Evolutionary conservation across 768 basidiomycete species (phyloP).

Genomic region (Suillus plorans): DNA sequence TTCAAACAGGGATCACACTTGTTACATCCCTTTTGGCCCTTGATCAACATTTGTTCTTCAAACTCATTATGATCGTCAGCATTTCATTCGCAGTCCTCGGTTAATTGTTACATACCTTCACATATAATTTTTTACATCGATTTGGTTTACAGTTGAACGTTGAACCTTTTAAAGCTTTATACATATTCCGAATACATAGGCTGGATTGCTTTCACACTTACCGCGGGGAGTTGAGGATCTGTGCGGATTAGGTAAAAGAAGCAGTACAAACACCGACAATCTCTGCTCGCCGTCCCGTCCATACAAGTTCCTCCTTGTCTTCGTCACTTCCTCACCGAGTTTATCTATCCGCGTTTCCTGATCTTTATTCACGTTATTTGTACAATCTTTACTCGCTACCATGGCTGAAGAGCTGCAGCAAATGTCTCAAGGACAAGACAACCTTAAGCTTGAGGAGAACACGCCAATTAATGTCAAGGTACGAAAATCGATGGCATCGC

Average conservation of each 20-base stretch:
- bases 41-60: not conserved
- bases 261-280: conserved; percentile 11
- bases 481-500: conserved; percentile 18
- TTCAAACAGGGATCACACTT: not conserved
- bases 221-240: too few species aligned
- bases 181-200: not conserved
- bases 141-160: not conserved
- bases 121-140: not conserved
- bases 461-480: conserved; percentile 82
- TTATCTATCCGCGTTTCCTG: conserved; percentile 1
- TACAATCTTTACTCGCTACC: not conserved
- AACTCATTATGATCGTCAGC: not conserved
- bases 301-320: conserved; percentile 1
- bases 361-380: conserved; percentile 2
- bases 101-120: conserved; percentile 1
- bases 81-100: not conserved
- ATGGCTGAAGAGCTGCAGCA: conserved; percentile 60
- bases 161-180: not conserved
- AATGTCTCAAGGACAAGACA: conserved; percentile 33
- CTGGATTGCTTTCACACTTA: not conserved
- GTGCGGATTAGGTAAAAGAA: conserved; percentile 6
- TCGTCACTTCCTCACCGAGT: not conserved
- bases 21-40: not conserved
- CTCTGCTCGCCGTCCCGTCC: not conserved
- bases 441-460: conserved; percentile 55